Base-by-base conservation (phyloP, 768 basidiomycete genomes). In the Harrya chromipes region DNA sequence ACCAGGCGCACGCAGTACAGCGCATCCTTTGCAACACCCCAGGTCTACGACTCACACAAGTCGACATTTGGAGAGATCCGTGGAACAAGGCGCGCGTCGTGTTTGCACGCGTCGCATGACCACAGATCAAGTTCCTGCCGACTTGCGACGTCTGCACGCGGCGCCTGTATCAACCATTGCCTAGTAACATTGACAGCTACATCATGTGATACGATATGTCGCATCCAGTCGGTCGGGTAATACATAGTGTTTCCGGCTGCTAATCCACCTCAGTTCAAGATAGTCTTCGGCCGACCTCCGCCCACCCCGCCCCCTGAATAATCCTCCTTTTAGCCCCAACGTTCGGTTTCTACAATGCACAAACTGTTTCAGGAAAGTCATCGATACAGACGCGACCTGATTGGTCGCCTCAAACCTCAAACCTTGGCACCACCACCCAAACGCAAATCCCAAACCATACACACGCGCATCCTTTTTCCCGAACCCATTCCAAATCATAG, bases 51-150 rank as follows among this genome's bases (percentile, higher is more conserved):
- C 43, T 53, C 60, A 67, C 31, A 76, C 81, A 5, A 79, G 34
- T 50, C 1, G 54, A 86, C 60, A 77, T 89, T 33, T 94, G 90
- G 91, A 64, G 66, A 52, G 93, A 94, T 68, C 86, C 84, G 52
- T 94, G 84, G 84, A 82, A 80, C 40, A 80, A 78, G 56, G 76
- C 84, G 50, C 80, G 92, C 54, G 82, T 85, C 41, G 84, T 94
- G 14, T 64, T 88, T 53, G 85, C 74, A 20, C 74, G 63, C 62
- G 67, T n/a, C 50, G 49, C 67, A 58, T 74, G 66, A 74, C 21
- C 13, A 33, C 33, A 14, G 4, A 6, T 14, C 33, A 33, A 16
- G 33, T 33, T 33, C 33, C 33, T 33, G 1, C 33, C 33, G 33
- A 33, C 33, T 33, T 4, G 33, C 48, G 37, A 43, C 21, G 1